Evolutionary conservation across 208 protist species (phyloP), one percentile per base, ranked within the genome.

Genomic region (Acanthamoeba sp.): DNA sequence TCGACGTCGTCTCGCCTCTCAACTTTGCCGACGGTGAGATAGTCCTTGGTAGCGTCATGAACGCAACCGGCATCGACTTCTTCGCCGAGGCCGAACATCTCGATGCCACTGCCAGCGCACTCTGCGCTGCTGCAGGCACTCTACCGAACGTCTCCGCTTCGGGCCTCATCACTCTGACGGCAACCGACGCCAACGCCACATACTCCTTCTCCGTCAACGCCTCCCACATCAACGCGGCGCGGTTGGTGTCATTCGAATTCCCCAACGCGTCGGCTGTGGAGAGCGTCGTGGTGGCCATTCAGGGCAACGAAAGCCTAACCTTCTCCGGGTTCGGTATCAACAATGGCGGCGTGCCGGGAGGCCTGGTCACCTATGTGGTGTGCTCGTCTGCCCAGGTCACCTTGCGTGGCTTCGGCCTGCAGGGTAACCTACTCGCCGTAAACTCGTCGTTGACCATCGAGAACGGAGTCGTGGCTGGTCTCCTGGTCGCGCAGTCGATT

Each of bases 11-110:
- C 73, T 52, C 73, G 16, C 42, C 50, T 38, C 73, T 38, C 12
- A 38, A 38, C 73, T 82, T 82, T 38, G 73, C 73, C 38, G 50
- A 82, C 40, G 73, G 73, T 22, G 10, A 82, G 42, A 38, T 82
- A 14, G 5, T 82, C 36, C 73, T 52, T 38, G 73, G 73, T 38
- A 52, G 24, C 73, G 73, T 82, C 16, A 14, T 14, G 6, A 24
- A n/a, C 69, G 3, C 24, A 2, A 80, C 69, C 5, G 69, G 69
- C 14, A 1, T 80, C 20, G 20, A 80, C 22, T 80, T 80, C 69
- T 48, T 14, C 34, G 69, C 69, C 36, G 38, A 38, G 32, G 32
- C 38, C 36, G 22, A 27, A 3, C 36, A 27, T 5, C 5, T 45
- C 18, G 12, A 50, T 3, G 69, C 69, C 12, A 38, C 36, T 0